Base-by-base conservation (phyloP, 768 basidiomycete genomes). In the Harrya chromipes region DNA sequence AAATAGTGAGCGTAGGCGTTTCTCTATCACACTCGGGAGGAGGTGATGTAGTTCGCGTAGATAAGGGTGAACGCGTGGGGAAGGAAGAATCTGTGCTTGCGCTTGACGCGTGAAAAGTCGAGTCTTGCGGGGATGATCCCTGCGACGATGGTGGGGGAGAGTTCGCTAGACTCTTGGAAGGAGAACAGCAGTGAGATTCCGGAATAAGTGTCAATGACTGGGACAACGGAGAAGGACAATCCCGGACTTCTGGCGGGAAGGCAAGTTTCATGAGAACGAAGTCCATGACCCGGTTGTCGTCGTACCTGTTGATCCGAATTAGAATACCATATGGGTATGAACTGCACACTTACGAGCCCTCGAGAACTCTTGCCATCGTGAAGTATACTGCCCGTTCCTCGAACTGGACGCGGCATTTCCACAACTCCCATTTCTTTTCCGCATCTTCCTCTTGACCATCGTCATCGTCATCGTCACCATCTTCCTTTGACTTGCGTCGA, bases 331-430 rank as follows among this genome's bases (percentile, higher is more conserved):
- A 39, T 2, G 14, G 31, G 5, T 8, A 27, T 16, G 29, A 10
- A 20, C 17, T 21, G 48, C 16, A 38, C 24, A 74, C 78, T 69
- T 61, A 80, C 79, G 74, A 71, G 51, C 71, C 73, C 27, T 70
- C 62, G 19, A 85, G 56, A 24, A 82, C 75, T 61, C 81, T 83
- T 1, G 85, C 85, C 84, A 87, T 87, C 0, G 82, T 84, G 58
- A 88, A 86, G 65, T 79, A 88, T 31, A 87, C 85, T 0, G 81
- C 79, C 50, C 81, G 70, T 54, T 81, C 77, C 35, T 86, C 84
- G 59, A 86, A 87, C 59, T 87, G 86, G 16, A 88, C 85, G 9
- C 85, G 70, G 55, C 86, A 87, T 58, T 88, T 88, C 86, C 85
- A 87, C 6, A 88, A 60, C 57, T 86, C 84, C 85, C 85, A 87